A percentile compares a stretch with the other conserved stretches of the same genome.
phyloP scores from a whole-genome alignment of 2,329 filamentous ascomycete genomes.

The Alternaria burnsii region DNA sequence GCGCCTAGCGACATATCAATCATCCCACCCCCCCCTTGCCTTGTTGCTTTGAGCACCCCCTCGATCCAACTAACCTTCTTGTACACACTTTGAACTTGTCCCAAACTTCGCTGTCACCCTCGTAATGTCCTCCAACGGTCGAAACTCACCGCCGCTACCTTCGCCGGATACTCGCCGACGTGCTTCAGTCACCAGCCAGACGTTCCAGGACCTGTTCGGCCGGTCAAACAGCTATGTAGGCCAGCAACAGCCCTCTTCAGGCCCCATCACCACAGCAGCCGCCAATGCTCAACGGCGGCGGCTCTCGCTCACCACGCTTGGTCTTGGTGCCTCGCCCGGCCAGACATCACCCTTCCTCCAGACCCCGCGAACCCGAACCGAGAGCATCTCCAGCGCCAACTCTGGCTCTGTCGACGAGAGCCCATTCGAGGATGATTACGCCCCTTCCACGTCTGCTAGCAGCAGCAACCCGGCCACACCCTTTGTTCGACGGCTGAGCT shows the following conservation, averaged over 20 bases:
- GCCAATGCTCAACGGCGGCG: slow-evolving; percentile 60
- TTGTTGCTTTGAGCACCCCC: slow-evolving; percentile 18
- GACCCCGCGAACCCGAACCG: slow-evolving; percentile 52
- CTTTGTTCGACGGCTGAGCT: slow-evolving; percentile 86
- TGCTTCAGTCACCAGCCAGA: slow-evolving; percentile 59
- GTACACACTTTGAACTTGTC: slow-evolving; percentile 12
- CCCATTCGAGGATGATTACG: slow-evolving; percentile 64
- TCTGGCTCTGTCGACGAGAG: slow-evolving; percentile 59
- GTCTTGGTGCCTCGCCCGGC: slow-evolving; percentile 56
- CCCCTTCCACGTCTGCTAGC: slow-evolving; percentile 60
- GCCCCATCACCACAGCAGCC: slow-evolving; percentile 59
- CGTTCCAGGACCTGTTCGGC: slow-evolving; percentile 59
- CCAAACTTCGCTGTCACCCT: slow-evolving; percentile 5
- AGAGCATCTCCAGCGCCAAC: slow-evolving; percentile 59
- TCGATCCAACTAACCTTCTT: slow-evolving; percentile 8
- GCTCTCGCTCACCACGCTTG: slow-evolving; percentile 60
- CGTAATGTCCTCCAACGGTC: slow-evolving; percentile 50
- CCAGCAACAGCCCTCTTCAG: slow-evolving; percentile 49
- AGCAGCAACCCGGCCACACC: slow-evolving; percentile 74
- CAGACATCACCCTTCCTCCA: slow-evolving; percentile 54
- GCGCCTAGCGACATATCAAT: slow-evolving; percentile 32
- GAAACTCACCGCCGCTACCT: slow-evolving; percentile 51
- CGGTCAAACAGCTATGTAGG: slow-evolving; percentile 47
- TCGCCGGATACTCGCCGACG: slow-evolving; percentile 53
- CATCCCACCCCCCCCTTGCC: slow-evolving; percentile 24